A percentile compares a stretch with the other conserved stretches of the same genome.
phyloP scores from a whole-genome alignment of 495 filamentous ascomycete species.

The Hypoxylon cercidicola region DNA sequence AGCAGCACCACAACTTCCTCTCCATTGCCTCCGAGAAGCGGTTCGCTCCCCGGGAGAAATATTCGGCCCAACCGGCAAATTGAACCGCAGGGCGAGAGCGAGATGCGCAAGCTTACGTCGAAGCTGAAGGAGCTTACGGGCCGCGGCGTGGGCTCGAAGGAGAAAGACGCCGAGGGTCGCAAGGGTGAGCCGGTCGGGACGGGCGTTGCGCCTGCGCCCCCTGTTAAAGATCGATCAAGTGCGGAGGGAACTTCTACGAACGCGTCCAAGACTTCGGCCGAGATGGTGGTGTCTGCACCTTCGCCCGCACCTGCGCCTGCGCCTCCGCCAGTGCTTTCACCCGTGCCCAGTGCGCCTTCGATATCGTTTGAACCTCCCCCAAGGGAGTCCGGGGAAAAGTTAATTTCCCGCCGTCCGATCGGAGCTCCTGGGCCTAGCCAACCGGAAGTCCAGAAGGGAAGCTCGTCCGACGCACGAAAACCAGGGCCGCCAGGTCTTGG shows the following conservation, averaged over 20 bases:
- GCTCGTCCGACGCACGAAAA: conserved; percentile 27
- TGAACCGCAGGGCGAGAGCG: conserved; percentile 26
- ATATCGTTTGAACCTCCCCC: conserved; percentile 28
- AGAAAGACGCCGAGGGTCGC: conserved; percentile 4
- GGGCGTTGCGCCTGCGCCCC: not conserved
- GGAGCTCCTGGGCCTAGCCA: conserved; percentile 21
- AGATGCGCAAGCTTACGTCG: conserved; percentile 40
- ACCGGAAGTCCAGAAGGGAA: conserved; percentile 33
- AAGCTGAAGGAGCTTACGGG: conserved; percentile 27
- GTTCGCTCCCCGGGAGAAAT: conserved; percentile 41
- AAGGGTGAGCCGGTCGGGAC: not conserved
- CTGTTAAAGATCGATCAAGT: conserved; percentile 4
- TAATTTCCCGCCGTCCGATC: conserved; percentile 34
- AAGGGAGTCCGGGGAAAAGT: conserved; percentile 35
- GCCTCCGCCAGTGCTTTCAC: not conserved
- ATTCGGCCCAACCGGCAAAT: conserved; percentile 34
- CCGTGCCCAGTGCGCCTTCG: conserved; percentile 16
- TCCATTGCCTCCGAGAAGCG: conserved; percentile 42
- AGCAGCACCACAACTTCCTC: conserved; percentile 14
- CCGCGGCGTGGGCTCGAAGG: conserved; percentile 20
- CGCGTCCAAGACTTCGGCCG: conserved; percentile 13
- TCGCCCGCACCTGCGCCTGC: conserved; percentile 6
- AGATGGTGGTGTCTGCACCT: conserved; percentile 12
- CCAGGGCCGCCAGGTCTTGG: conserved; percentile 21
- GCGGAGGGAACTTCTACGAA: conserved; percentile 8